These are phyloP conservation scores for Saccharomycopsis microspora DNA, from an alignment of 805 yeast genomes.

Conservation along the genomic window DNA sequence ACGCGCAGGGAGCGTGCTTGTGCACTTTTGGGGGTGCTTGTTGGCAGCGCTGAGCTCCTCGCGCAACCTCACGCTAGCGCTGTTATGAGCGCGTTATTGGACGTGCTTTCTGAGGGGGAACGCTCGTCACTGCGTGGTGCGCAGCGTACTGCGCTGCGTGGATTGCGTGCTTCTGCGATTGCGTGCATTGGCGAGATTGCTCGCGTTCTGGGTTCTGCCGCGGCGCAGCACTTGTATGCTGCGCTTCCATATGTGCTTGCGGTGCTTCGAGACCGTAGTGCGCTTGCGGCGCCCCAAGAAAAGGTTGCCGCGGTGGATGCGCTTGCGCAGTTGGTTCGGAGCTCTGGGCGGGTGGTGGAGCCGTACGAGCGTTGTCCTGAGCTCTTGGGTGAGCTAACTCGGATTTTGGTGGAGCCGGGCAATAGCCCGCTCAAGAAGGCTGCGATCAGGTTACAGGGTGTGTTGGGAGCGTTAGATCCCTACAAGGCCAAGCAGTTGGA, in stretches of 20 bases:
- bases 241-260: slow-evolving; percentile 83
- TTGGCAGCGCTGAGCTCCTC: slow-evolving; percentile 69
- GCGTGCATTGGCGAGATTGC: slow-evolving; percentile 84
- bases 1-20: slow-evolving; percentile 84
- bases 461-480: slow-evolving; percentile 93
- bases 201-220: slow-evolving; percentile 77
- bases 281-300: slow-evolving; percentile 47
- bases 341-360: slow-evolving; percentile 91
- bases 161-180: slow-evolving; percentile 76
- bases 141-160: no score
- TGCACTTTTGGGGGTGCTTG: slow-evolving; percentile 55
- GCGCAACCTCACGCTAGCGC: slow-evolving; percentile 87
- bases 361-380: slow-evolving; percentile 91
- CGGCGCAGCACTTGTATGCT: slow-evolving; percentile 57
- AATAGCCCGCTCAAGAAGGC: slow-evolving; percentile 70
- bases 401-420: slow-evolving; percentile 40
- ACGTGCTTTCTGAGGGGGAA: slow-evolving; percentile 49
- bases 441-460: slow-evolving; percentile 82
- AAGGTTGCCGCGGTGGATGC: slow-evolving; percentile 85
- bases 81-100: slow-evolving; percentile 73
- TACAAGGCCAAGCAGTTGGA: slow-evolving; percentile 90
- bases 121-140: slow-evolving; percentile 38
- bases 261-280: slow-evolving; percentile 82
- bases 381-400: slow-evolving; percentile 67
- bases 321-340: slow-evolving; percentile 77